Base-by-base conservation (phyloP, 352 stramenopile genomes). In the Globisporangium nunn region DNA sequence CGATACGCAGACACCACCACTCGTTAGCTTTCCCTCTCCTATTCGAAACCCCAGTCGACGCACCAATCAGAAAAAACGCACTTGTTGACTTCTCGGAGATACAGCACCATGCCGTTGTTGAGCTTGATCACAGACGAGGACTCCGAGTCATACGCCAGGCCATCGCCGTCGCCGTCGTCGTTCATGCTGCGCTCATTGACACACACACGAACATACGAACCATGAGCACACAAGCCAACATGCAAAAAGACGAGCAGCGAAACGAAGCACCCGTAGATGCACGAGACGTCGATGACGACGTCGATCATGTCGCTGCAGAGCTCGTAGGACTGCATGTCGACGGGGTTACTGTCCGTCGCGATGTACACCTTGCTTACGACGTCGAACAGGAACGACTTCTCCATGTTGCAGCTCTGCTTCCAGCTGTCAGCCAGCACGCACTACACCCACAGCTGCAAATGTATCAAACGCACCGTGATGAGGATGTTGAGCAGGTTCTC, bases 231-330 rank as follows among this genome's bases (percentile, higher is more conserved):
- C n/a, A n/a, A n/a, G n/a, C n/a, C n/a, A 37, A 37, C 31, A 3
- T 37, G 4, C 31, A 7, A 7, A 37, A 7, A 37, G 7, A 7
- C 7, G 31, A 50, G 45, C 2, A 30, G 18, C 23, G 6, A 35
- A 52, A 8, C 15, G 7, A 12, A 23, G 29, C 12, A 63, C 58
- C 96, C 96, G 68, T 99, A 99, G 64, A 99, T 99, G 65, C 96
- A 98, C 48, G 95, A 98, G 0, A 99, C 95, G 71, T 99, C 97
- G 51, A 99, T 95, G 49, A 99, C 96, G 10, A 99, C 95, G 78
- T 99, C 97, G 64, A 99, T 99, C 96, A 99, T 99, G 69, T 99
- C 97, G 60, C 87, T 97, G 67, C 96, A 99, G 6, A 99, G 77
- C 65, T 99, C 97, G 52, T 99, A 98, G 30, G 81, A 93, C 71